A percentile compares a stretch with the other conserved stretches of the same genome.
Evolutionary conservation across 352 stramenopile genomes (phyloP).

Genomic region (Pythium biforme): DNA sequence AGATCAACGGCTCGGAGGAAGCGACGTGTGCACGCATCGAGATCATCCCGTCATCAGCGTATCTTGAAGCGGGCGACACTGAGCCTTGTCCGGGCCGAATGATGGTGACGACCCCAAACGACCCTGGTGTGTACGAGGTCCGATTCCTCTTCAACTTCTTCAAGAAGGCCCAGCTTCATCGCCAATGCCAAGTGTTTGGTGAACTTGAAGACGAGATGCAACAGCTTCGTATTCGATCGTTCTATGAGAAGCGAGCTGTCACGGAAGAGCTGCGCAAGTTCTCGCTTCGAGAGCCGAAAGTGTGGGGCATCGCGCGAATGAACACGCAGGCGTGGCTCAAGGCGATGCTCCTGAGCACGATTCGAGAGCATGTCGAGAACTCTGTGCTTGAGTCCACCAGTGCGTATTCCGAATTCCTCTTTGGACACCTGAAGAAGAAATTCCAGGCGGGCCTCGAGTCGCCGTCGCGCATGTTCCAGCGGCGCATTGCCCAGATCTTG

Average conservation of each 20-base stretch:
- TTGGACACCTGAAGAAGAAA: slow-evolving; percentile 35
- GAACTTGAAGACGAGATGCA: slow-evolving; percentile 66
- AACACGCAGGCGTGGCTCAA: slow-evolving; percentile 51
- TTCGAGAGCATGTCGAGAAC: slow-evolving; percentile 36
- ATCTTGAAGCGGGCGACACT: slow-evolving; percentile 36
- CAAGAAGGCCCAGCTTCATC: slow-evolving; percentile 52
- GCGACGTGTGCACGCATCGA: slow-evolving; percentile 37
- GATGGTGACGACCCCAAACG: slow-evolving; percentile 39
- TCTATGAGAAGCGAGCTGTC: slow-evolving; percentile 50
- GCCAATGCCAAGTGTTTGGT: slow-evolving; percentile 57
- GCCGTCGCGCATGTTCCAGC: slow-evolving; percentile 35
- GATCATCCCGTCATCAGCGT: slow-evolving; percentile 52
- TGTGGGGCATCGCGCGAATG: slow-evolving; percentile 41
- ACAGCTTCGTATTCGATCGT: slow-evolving; percentile 48
- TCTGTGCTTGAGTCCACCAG: slow-evolving; percentile 37
- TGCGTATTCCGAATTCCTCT: slow-evolving; percentile 39
- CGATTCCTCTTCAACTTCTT: slow-evolving; percentile 71
- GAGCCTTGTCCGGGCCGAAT: slow-evolving; percentile 46
- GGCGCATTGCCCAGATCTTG: slow-evolving; percentile 39
- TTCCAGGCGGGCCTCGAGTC: slow-evolving; percentile 34
- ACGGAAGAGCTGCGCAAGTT: slow-evolving; percentile 49
- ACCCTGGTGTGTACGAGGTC: slow-evolving; percentile 61
- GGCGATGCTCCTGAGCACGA: slow-evolving; percentile 47
- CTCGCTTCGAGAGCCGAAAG: slow-evolving; percentile 28
- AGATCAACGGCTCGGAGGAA: slow-evolving; percentile 33